These are phyloP conservation scores for Hamamelis virginiana DNA, from an alignment of 164 flowering plant genomes.

Conservation along the genomic window DNA sequence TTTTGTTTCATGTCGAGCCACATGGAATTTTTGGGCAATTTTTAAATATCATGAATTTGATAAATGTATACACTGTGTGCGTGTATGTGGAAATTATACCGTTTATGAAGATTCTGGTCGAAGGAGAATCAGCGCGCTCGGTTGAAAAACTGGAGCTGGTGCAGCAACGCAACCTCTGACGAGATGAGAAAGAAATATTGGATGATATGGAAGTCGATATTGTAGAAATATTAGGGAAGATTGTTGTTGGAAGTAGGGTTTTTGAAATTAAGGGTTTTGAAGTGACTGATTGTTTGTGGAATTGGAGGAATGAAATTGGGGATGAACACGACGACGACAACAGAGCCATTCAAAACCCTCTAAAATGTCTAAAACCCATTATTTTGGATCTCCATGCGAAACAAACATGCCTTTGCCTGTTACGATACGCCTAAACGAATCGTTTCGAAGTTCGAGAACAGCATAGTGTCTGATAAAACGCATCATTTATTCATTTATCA, in stretches of 20 bases:
- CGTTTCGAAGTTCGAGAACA: no score
- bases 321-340: not conserved
- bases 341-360: conserved; percentile 7
- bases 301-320: not conserved
- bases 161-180: conserved; percentile 1
- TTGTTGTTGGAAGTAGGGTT: conserved; percentile 3
- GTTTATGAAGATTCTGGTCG: conserved; percentile 21
- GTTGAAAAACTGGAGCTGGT: conserved; percentile 1
- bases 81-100: not conserved
- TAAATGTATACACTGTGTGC: not conserved
- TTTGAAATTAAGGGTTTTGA: not conserved
- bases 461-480: no score
- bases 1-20: no score
- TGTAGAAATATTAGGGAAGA: not conserved
- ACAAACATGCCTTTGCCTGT: no score
- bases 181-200: not conserved
- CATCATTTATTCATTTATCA: no score
- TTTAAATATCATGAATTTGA: not conserved
- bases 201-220: not conserved
- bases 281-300: not conserved
- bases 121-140: conserved; percentile 10
- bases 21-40: not conserved
- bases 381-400: no score
- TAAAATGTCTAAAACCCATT: no score
- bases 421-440: no score